Percentiles rank a stretch among this genome's conserved stretches.
phyloP scores from a whole-genome alignment of 2,329 filamentous ascomycete genomes.

The Colletotrichum coccodes region DNA sequence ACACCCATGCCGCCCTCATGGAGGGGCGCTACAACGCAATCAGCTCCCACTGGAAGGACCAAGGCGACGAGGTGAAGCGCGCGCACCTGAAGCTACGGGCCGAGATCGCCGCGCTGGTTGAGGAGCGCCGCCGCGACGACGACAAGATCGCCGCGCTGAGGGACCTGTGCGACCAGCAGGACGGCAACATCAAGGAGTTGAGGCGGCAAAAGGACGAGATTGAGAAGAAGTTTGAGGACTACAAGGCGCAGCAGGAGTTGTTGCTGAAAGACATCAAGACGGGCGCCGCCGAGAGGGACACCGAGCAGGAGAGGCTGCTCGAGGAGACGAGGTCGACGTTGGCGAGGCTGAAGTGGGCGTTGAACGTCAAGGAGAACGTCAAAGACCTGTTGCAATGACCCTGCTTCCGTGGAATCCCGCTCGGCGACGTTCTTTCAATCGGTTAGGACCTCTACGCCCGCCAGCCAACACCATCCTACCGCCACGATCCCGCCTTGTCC shows the following conservation, averaged over 20 bases:
- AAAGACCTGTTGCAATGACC: constrained; percentile 59
- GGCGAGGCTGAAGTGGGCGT: constrained; percentile 77
- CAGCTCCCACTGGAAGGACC: constrained; percentile 73
- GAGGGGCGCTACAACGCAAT: constrained; percentile 77
- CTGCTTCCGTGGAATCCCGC: background rate
- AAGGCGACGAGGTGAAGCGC: constrained; percentile 69
- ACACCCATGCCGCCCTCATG: constrained; percentile 71
- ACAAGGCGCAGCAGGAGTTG: constrained; percentile 73
- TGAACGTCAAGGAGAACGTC: constrained; percentile 73
- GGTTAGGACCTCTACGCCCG: background rate
- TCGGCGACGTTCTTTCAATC: no score
- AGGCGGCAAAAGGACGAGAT: constrained; percentile 72
- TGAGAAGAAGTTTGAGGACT: constrained; percentile 67
- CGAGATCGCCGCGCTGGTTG: constrained; percentile 65
- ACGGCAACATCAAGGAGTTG: constrained; percentile 72
- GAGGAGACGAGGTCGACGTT: constrained; percentile 69
- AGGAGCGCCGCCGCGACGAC: constrained; percentile 68
- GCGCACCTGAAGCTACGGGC: constrained; percentile 58
- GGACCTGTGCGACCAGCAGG: constrained; percentile 78
- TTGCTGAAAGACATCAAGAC: constrained; percentile 68
- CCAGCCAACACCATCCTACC: background rate
- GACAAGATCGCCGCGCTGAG: constrained; percentile 71
- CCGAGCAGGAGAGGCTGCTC: constrained; percentile 69
- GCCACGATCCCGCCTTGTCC: background rate
- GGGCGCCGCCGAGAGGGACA: constrained; percentile 66